Percentiles rank a stretch among this genome's conserved stretches.
These are phyloP conservation scores for Novymonas esmeraldas DNA, from an alignment of 208 protist genomes.

Conservation along the genomic window DNA sequence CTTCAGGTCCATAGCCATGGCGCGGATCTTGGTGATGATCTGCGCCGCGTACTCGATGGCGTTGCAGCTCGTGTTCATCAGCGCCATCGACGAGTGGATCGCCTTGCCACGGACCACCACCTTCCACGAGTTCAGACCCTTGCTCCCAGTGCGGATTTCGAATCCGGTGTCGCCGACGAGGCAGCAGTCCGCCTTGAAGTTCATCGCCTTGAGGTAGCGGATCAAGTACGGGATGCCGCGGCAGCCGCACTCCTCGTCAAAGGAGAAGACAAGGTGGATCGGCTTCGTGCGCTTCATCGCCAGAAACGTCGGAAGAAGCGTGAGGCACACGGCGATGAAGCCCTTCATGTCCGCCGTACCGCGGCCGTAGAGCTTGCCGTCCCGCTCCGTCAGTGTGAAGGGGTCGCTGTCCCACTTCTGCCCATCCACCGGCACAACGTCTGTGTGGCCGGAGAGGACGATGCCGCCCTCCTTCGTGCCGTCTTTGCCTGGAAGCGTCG, in stretches of 20 bases:
- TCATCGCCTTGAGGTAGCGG: slow-evolving; percentile 33
- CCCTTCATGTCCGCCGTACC: slow-evolving; percentile 69
- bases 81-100: slow-evolving; percentile 50
- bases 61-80: slow-evolving; percentile 49
- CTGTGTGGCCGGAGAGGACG: slow-evolving; percentile 57
- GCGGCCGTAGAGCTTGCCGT: slow-evolving; percentile 59
- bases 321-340: slow-evolving; percentile 55
- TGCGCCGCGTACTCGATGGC: slow-evolving; percentile 41
- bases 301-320: slow-evolving; percentile 38
- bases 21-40: slow-evolving; percentile 45
- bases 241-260: slow-evolving; percentile 57
- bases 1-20: slow-evolving; percentile 29
- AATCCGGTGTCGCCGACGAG: slow-evolving; percentile 35
- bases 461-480: slow-evolving; percentile 53
- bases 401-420: slow-evolving; percentile 66
- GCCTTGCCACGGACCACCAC: slow-evolving; percentile 49
- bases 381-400: slow-evolving; percentile 53
- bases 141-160: slow-evolving; percentile 37
- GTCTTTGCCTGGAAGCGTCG: slow-evolving; percentile 45
- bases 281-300: slow-evolving; percentile 52
- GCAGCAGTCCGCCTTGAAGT: slow-evolving; percentile 48
- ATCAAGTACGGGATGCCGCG: slow-evolving; percentile 38
- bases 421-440: slow-evolving; percentile 61
- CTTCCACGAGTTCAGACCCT: slow-evolving; percentile 27
- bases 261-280: slow-evolving; percentile 56